phyloP scores from a whole-genome alignment of 2,329 filamentous ascomycete genomes.

The Waltergamsia citrina region DNA sequence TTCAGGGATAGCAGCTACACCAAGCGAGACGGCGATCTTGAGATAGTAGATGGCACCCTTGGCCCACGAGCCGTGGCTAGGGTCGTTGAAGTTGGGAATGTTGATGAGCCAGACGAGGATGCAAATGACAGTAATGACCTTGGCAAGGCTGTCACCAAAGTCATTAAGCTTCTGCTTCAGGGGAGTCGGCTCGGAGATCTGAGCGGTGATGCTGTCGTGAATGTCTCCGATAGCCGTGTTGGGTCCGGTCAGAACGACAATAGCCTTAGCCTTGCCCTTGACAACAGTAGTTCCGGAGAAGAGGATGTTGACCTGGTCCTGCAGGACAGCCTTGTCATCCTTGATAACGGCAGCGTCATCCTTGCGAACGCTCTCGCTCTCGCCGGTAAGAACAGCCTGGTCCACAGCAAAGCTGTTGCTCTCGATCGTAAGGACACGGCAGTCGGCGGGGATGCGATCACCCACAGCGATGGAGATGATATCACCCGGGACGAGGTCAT shows the following conservation, averaged over 20 bases:
- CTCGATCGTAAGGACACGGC: constrained; percentile 78
- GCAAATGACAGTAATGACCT: constrained; percentile 97
- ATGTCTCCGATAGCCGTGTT: constrained; percentile 97
- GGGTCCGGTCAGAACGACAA: constrained; percentile 83
- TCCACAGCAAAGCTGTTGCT: constrained; percentile 97
- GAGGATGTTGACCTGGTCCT: constrained; percentile 95
- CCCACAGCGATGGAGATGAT: constrained; percentile 82
- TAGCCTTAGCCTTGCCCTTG: constrained; percentile 80
- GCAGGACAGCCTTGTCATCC: constrained; percentile 82
- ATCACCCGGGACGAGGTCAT: constrained; percentile 92
- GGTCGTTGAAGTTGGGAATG: constrained; percentile 92
- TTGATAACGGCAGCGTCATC: constrained; percentile 56
- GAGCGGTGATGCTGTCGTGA: constrained; percentile 94
- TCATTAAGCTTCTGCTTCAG: constrained; percentile 98
- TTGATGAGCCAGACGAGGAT: constrained; percentile 97
- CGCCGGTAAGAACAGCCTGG: constrained; percentile 93
- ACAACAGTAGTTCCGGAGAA: constrained; percentile 98
- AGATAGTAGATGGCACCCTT: constrained; percentile 99
- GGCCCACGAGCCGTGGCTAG: constrained; percentile 83
- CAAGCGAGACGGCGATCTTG: constrained; percentile 97
- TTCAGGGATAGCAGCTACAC: constrained; percentile 95
- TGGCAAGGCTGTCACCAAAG: constrained; percentile 91
- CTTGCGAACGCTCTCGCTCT: constrained; percentile 95
- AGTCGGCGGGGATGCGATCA: constrained; percentile 91
- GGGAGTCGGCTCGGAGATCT: constrained; percentile 95